Percentiles rank a stretch among this genome's conserved stretches.
These are phyloP conservation scores for Cyberlindnera euphorbiiphila DNA, from an alignment of 805 yeast species.

Conservation along the genomic window DNA sequence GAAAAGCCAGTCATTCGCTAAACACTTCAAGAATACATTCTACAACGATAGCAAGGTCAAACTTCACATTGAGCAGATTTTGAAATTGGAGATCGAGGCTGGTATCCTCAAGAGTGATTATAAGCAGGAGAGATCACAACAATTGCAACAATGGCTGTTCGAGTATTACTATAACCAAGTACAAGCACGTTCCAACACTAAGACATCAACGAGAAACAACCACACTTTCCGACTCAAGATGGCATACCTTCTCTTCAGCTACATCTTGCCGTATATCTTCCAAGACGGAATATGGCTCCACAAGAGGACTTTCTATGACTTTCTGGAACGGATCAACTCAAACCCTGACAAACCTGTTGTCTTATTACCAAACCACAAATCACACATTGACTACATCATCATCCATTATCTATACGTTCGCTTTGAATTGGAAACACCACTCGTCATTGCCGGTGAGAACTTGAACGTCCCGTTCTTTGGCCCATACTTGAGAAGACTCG, in stretches of 20 bases:
- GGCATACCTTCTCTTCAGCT: conserved; percentile 17
- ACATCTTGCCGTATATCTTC: conserved; percentile 19
- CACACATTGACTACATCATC: conserved; percentile 25
- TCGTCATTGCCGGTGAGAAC: conserved; percentile 27
- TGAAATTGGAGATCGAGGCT: conserved; percentile 13
- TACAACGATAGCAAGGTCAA: conserved; percentile 9
- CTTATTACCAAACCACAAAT: conserved; percentile 22
- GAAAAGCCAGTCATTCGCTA: conserved; percentile 3
- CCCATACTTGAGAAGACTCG: conserved; percentile 14
- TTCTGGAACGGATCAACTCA: conserved; percentile 7
- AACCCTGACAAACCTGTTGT: conserved; percentile 6
- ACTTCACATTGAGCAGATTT: conserved; percentile 12
- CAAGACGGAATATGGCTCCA: conserved; percentile 26
- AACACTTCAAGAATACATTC: conserved; percentile 6
- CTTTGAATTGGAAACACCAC: conserved; percentile 19
- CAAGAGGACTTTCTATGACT: conserved; percentile 12
- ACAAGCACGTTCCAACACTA: conserved; percentile 10
- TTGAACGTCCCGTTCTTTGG: conserved; percentile 26
- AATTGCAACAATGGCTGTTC: conserved; percentile 16
- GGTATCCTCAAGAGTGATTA: conserved; percentile 7
- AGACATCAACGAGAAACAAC: conserved; percentile 14
- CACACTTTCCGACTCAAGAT: conserved; percentile 12
- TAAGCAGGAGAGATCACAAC: conserved; percentile 4
- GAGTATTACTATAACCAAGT: conserved; percentile 16
- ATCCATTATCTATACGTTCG: conserved; percentile 20